These are phyloP conservation scores for Tanacetum coccineum DNA, from an alignment of 129 eudicot genomes.

Conservation along the genomic window DNA sequence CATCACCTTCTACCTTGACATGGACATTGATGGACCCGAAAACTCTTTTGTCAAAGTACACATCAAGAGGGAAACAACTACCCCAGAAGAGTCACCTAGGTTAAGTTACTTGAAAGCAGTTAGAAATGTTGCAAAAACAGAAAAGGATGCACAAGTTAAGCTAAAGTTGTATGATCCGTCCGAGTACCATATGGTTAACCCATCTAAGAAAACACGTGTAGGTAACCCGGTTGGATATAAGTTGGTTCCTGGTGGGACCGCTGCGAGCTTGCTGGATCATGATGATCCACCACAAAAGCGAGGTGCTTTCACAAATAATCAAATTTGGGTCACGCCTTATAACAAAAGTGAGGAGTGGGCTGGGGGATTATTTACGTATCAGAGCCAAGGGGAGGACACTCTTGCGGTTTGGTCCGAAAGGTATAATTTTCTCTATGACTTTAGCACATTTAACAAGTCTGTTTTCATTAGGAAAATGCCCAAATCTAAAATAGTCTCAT, in stretches of 20 bases:
- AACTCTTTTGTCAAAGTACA: constrained; percentile 92
- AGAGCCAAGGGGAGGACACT: constrained; percentile 84
- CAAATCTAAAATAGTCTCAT: no score
- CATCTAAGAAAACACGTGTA: constrained; percentile 64
- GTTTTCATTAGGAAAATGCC: no score
- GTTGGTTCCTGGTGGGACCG: constrained; percentile 90
- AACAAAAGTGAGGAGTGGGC: constrained; percentile 92
- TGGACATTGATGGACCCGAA: constrained; percentile 80
- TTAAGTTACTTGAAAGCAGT: constrained; percentile 75
- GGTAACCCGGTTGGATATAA: constrained; percentile 97
- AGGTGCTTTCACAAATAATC: constrained; percentile 91
- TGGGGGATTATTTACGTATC: constrained; percentile 85
- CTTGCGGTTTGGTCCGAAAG: constrained; percentile 92
- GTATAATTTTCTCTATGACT: constrained; percentile 21
- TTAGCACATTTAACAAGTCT: neutral
- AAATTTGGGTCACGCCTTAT: constrained; percentile 97
- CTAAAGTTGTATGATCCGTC: constrained; percentile 83
- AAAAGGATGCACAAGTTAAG: constrained; percentile 86
- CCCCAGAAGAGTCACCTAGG: constrained; percentile 73
- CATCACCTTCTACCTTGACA: constrained; percentile 88
- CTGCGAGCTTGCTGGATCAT: constrained; percentile 75
- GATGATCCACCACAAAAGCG: constrained; percentile 93
- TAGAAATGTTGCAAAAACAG: constrained; percentile 77
- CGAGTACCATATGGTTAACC: constrained; percentile 80
- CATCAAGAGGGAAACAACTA: constrained; percentile 53